Percentiles rank a stretch among this genome's conserved stretches.
Evolutionary conservation across 441 rosid species (phyloP).

Genomic region (Jatropha multifida): DNA sequence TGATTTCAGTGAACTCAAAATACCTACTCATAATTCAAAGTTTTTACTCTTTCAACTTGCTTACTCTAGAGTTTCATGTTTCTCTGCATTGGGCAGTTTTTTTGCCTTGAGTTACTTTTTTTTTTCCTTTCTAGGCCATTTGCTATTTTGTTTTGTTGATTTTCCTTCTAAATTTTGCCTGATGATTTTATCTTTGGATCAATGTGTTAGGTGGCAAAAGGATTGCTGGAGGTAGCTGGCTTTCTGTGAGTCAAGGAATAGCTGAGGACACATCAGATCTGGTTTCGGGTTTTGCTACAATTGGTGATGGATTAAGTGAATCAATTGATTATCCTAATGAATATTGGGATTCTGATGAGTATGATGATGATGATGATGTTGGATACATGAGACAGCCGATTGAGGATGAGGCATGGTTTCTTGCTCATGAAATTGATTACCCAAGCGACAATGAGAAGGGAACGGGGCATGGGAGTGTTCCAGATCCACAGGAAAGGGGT

Average conservation of each 20-base stretch:
- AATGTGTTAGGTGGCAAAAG: conserved; percentile 69
- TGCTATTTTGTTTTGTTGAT: conserved; percentile 1
- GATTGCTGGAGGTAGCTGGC: conserved; percentile 87
- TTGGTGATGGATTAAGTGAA: conserved; percentile 96
- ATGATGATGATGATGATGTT: conserved; percentile 94
- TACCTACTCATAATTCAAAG: neutral
- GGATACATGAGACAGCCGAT: conserved; percentile 98
- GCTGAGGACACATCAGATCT: conserved; percentile 92
- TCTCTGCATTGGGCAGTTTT: neutral
- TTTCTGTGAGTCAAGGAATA: conserved; percentile 96
- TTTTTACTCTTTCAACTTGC: neutral
- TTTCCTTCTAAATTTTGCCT: conserved; percentile 14
- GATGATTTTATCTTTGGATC: conserved; percentile 18
- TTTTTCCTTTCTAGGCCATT: conserved; percentile 6
- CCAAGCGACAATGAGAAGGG: conserved; percentile 98
- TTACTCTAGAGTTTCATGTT: neutral
- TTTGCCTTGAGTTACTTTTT: neutral
- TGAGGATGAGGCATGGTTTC: conserved; percentile 97
- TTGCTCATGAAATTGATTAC: conserved; percentile 96
- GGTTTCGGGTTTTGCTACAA: conserved; percentile 96
- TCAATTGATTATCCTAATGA: conserved; percentile 85
- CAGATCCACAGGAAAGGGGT: conserved; percentile 68
- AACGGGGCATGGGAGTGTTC: conserved; percentile 71
- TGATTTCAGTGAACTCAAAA: neutral
- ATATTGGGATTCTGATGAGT: conserved; percentile 99